phyloP scores from a whole-genome alignment of 345 rosid species.

The Moricandia moricandioides region DNA sequence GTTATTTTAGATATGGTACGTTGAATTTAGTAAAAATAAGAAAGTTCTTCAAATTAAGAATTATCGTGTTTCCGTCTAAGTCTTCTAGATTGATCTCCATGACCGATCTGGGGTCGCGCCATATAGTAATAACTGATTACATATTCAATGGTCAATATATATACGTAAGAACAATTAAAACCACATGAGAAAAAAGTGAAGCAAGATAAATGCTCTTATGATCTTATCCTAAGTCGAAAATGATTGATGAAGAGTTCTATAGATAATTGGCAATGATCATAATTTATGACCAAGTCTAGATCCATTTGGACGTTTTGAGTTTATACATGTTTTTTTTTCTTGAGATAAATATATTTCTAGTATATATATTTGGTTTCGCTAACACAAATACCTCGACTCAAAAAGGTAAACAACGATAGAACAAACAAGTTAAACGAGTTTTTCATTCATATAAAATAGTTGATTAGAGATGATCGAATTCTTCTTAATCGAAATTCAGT shows the following conservation, averaged over 20 bases:
- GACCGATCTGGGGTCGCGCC: background rate
- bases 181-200: conserved; percentile 13
- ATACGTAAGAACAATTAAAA: conserved; percentile 22
- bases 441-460: too few relatives aligned
- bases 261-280: background rate
- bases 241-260: conserved; percentile 15
- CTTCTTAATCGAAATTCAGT: too few relatives aligned
- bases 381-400: too few relatives aligned
- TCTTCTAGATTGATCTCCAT: conserved; percentile 16
- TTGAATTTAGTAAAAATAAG: background rate
- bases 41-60: background rate
- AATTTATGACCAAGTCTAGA: conserved; percentile 7
- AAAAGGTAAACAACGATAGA: too few relatives aligned
- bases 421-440: too few relatives aligned
- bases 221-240: conserved; percentile 9
- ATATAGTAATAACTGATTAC: background rate
- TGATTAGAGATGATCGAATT: too few relatives aligned
- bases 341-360: background rate
- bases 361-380: too few relatives aligned
- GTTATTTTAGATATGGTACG: conserved; percentile 1
- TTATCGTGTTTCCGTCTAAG: background rate
- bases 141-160: conserved; percentile 24
- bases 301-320: background rate
- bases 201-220: conserved; percentile 11
- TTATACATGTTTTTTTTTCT: background rate